Percentiles rank a stretch among this genome's conserved stretches.
phyloP scores from a whole-genome alignment of 176 grass and related monocot species.

The Zea mays region DNA sequence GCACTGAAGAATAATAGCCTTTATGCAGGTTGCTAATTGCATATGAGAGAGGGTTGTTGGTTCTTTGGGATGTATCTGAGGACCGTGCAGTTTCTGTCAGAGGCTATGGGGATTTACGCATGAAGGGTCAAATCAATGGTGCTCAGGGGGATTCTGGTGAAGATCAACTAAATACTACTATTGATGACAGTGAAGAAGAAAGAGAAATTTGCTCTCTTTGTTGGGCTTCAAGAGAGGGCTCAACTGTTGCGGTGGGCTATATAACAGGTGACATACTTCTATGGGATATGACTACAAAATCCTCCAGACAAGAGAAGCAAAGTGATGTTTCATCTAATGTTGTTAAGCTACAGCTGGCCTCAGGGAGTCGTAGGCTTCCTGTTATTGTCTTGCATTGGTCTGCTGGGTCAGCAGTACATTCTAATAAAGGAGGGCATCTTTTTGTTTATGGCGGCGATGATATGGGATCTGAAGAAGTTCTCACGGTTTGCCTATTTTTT shows the following conservation, averaged over 20 bases:
- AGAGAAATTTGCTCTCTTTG: slow-evolving; percentile 90
- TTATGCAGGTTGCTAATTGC: slow-evolving; percentile 80
- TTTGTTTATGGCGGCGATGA: slow-evolving; percentile 97
- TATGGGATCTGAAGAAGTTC: slow-evolving; percentile 98
- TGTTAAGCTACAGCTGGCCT: slow-evolving; percentile 85
- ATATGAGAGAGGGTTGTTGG: slow-evolving; percentile 79
- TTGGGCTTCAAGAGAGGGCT: slow-evolving; percentile 69
- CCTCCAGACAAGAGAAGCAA: slow-evolving; percentile 60
- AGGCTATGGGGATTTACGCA: slow-evolving; percentile 55
- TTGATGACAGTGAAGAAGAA: slow-evolving; percentile 61
- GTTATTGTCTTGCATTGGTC: slow-evolving; percentile 96
- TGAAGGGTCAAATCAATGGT: slow-evolving; percentile 49
- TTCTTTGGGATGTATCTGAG: slow-evolving; percentile 90
- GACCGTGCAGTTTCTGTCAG: slow-evolving; percentile 51
- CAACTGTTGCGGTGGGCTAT: slow-evolving; percentile 74
- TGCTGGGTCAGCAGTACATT: slow-evolving; percentile 46
- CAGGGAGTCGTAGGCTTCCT: slow-evolving; percentile 78
- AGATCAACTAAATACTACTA: slow-evolving; percentile 44
- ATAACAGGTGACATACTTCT: slow-evolving; percentile 91
- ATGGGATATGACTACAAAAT: slow-evolving; percentile 60
- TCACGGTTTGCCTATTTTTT: slow-evolving; percentile 61
- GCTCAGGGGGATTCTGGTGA: slow-evolving; percentile 33
- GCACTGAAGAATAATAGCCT: slow-evolving; percentile 13
- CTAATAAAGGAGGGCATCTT: slow-evolving; percentile 71
- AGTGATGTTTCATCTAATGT: slow-evolving; percentile 50